phyloP scores from a whole-genome alignment of 129 eudicot species.

The Ambrosia trifida region DNA sequence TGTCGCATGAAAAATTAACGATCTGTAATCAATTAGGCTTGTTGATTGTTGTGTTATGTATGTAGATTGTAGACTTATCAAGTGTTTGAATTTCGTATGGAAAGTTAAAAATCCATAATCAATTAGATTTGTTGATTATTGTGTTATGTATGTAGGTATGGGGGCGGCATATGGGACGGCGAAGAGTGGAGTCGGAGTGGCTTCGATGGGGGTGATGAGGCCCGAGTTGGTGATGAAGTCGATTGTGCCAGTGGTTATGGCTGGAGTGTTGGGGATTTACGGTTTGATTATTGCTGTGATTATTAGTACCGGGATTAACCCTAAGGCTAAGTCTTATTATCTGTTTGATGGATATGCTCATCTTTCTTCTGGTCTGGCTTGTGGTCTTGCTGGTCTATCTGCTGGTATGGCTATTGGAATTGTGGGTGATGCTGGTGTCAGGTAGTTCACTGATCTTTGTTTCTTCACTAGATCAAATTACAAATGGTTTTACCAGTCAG shows the following conservation, averaged over 20 bases:
- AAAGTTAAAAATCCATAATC: no score
- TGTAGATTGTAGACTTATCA: no score
- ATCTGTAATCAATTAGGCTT: no score
- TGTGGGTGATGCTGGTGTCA: not conserved
- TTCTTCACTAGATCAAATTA: not conserved
- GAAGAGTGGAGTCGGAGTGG: conserved; percentile 46
- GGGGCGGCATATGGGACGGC: conserved; percentile 75
- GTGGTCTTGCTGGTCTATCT: no score
- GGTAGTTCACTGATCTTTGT: not conserved
- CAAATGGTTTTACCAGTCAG: not conserved
- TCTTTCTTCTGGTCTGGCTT: no score
- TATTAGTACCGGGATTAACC: conserved; percentile 85
- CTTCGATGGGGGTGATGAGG: conserved; percentile 94
- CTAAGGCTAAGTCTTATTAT: no score
- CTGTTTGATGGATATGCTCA: no score
- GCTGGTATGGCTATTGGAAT: no score
- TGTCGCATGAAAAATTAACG: no score
- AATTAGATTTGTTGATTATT: no score
- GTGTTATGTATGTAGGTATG: conserved; percentile 50
- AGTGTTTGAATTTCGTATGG: no score
- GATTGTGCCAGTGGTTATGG: conserved; percentile 90
- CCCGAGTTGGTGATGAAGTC: conserved; percentile 91
- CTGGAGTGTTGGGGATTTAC: conserved; percentile 84
- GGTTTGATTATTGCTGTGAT: conserved; percentile 87
- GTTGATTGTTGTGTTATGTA: no score